Base-by-base conservation (phyloP, 192 early-diverging fungal genomes). In the Backusella morwellensis region DNA sequence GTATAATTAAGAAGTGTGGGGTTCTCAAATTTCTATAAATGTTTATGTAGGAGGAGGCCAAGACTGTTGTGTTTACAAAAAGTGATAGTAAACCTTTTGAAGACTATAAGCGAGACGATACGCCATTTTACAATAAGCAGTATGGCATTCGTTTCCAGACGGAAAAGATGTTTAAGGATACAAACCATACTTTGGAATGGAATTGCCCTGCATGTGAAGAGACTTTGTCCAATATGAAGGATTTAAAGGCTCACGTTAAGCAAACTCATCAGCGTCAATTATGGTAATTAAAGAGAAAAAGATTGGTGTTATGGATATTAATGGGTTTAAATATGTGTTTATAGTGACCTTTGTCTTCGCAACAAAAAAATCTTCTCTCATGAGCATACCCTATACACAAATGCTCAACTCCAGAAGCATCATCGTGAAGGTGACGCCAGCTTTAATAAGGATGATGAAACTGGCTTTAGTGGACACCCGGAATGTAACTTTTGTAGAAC, bases 281-380 rank as follows among this genome's bases (percentile, higher is more conserved):
- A 72, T 99, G 94, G 94, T 96, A 83, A 84, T 85, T n/a, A 50
- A 50, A 50, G 4, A 44, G 42, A 40, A 8, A 40, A 11, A 11
- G 38, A 11, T 6, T 6, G 8, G 14, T 14, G 42, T 73, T 17
- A 41, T 35, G 2, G 35, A 47, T 9, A 36, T 26, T 17, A 70
- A 15, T 26, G 6, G 56, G 74, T 70, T 66, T 50, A 23, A 35
- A 42, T 75, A 68, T 17, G 15, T 44, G 11, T 41, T 8, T 63
- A 50, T 75, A 95, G 97, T 74, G 95, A 99, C 68, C 83, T 98
- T 40, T 99, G 97, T 77, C 89, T 91, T 19, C 88, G 89, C 14
- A 85, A 94, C 84, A 98, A 98, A 84, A 97, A 94, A 84, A 89
- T 96, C 12, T 99, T 99, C 83, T 88, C 94, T 0, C 93, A 97